These are phyloP conservation scores for Hura crepitans DNA, from an alignment of 441 rosid species.

Conservation along the genomic window DNA sequence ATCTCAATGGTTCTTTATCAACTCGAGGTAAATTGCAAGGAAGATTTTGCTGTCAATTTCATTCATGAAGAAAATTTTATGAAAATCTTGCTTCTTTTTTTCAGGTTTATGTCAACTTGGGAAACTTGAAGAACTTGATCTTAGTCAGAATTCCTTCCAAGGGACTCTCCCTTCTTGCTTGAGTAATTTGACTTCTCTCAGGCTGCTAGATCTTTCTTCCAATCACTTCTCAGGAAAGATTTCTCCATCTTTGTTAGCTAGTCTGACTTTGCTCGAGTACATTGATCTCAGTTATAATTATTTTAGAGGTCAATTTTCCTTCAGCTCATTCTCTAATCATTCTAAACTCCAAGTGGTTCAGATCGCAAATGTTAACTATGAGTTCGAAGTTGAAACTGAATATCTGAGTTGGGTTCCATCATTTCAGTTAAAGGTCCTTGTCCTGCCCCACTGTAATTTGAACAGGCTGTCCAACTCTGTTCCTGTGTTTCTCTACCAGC, in stretches of 20 bases:
- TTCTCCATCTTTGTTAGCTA: conserved; percentile 2
- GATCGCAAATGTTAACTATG: background rate
- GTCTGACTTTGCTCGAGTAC: conserved; percentile 16
- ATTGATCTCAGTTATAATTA: conserved; percentile 11
- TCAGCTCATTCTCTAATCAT: conserved; percentile 24
- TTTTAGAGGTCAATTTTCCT: conserved; percentile 12
- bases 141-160: conserved; percentile 12
- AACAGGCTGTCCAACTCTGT: background rate
- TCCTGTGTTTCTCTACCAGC: conserved; percentile 24
- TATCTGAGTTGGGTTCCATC: conserved; percentile 13
- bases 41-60: background rate
- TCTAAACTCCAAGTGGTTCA: conserved; percentile 20
- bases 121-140: conserved; percentile 22
- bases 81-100: background rate
- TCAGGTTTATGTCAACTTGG: conserved; percentile 21
- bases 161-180: conserved; percentile 24
- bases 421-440: conserved; percentile 21
- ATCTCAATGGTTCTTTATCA: conserved; percentile 1
- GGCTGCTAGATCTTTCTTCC: conserved; percentile 4
- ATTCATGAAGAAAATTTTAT: background rate
- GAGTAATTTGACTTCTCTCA: conserved; percentile 22
- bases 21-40: background rate
- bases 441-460: background rate
- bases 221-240: conserved; percentile 22
- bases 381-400: conserved; percentile 11